Base-by-base conservation (phyloP, 2,329 filamentous ascomycete species). In the Colletotrichum filicis region DNA sequence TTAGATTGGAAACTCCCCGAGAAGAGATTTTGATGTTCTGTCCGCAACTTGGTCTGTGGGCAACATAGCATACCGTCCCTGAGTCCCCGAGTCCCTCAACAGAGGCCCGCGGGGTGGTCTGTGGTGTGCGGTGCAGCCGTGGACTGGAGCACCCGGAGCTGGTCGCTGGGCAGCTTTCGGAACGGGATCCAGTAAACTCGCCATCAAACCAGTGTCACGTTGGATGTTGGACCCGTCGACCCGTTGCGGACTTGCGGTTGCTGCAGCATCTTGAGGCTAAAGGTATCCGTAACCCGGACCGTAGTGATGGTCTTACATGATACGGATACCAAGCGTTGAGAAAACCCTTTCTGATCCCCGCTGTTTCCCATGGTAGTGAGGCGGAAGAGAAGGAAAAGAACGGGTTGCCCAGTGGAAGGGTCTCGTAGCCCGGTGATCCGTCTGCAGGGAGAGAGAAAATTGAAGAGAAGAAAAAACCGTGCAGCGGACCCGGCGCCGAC, bases 371-470 rank as follows among this genome's bases (percentile, higher is more conserved):
- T 60, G 55, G 22, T 26, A 63, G 60, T 24, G 60, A 53, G 60
- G 60, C 60, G 60, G 42, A 53, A 52, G 26, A 42, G 9, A 63
- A 63, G 60, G 66, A 32, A 68, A 68, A 73, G 26, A 28, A 55
- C 70, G 70, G 70, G 70, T 73, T 73, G 70, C 70, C 62, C 60
- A 56, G 70, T 73, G 70, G 49, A 73, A 70, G 70, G 66, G 66
- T 63, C 63, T 69, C 24, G 70, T 70, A 22, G 70, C 60, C 60
- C 28, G 56, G 69, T 58, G 53, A 37, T 70, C 61, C 61, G 46
- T 55, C 30, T 64, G 61, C 61, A 64, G 61, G 61, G 61, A 64
- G 61, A 42, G 26, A 42, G 26, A 64, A 64, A 64, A 63, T 63
- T 63, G 60, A 35, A 24, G 53, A 64, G 26, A 49, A 46, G 46